These are phyloP conservation scores for Persicaria maculosa DNA, from an alignment of 148 eudicot species.

Conservation along the genomic window DNA sequence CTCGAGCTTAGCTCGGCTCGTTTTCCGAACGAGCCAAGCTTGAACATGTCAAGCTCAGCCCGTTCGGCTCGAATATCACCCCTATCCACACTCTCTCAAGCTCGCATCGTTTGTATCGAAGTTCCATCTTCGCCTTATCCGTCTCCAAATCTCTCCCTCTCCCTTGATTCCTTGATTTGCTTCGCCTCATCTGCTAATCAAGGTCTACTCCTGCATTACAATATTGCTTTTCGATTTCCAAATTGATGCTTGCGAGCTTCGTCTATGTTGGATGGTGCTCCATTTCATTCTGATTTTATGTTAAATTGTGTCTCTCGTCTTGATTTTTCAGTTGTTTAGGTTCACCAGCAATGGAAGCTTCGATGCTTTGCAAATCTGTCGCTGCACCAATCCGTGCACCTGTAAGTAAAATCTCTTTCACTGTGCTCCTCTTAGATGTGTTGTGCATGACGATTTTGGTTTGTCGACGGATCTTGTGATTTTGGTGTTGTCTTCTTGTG, in stretches of 20 bases:
- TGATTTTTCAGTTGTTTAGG: neutral
- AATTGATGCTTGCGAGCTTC: neutral
- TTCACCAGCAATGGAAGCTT: constrained; percentile 5
- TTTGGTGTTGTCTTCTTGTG: too few relatives aligned
- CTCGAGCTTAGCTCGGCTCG: too few relatives aligned
- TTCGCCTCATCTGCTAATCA: neutral
- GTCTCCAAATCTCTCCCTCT: neutral
- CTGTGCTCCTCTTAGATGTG: neutral
- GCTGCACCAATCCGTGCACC: constrained; percentile 5
- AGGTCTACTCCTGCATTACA: neutral
- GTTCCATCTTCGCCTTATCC: neutral
- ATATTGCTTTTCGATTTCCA: neutral
- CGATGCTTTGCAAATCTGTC: constrained; percentile 11
- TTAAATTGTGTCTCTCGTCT: neutral
- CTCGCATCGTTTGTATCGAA: constrained; percentile 9
- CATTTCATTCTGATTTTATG: neutral
- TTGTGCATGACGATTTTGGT: neutral
- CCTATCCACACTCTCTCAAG: neutral
- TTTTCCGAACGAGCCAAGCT: too few relatives aligned
- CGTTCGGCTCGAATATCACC: too few relatives aligned
- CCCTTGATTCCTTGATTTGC: neutral
- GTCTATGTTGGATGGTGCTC: neutral
- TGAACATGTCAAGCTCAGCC: too few relatives aligned
- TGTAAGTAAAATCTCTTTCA: neutral
- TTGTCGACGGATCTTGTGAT: too few relatives aligned